Base-by-base conservation (phyloP, 768 basidiomycete species). In the Rhodosporidiobolus sp. region DNA sequence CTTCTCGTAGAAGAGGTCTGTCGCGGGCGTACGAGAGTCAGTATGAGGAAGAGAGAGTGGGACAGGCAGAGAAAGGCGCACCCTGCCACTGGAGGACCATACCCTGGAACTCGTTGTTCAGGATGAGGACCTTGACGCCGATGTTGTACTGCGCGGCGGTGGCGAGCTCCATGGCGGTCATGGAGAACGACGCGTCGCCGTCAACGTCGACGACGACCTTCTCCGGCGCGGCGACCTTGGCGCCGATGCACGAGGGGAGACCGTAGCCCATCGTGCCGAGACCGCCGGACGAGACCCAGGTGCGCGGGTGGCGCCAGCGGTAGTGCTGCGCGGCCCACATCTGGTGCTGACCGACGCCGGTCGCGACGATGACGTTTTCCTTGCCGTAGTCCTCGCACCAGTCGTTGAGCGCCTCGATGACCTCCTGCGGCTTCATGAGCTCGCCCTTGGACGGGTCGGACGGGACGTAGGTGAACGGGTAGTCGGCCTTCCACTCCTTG, bases 31-130 rank as follows among this genome's bases (percentile, higher is more conserved):
- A 45, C 14, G 61, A 35, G 58, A 38, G 56, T 66, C n/a, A 34
- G 45, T 7, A 26, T 14, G 30, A n/a, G 32, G 46, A 30, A 53
- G 66, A 55, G 22, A 64, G 38, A 66, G 60, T 17, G 26, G 67
- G 12, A 26, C 32, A 52, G 26, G 35, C 16, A 32, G 28, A 57
- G 30, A 43, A 48, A 34, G 49, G 79, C 85, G 61, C 69, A 92
- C 92, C 92, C 86, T 98, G 96, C 96, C 95, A 98, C 84, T 99
- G 96, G 45, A 92, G 83, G 20, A 98, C 96, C 96, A 99, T 99
- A 65, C 96, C 96, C 65, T 78, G 79, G 77, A 78, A 78, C 66
- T 78, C 76, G 75, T 78, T 78, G 72, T 79, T 78, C 45, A 77
- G 69, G 53, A 77, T 24, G 32, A 76, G 74, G 48, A 72, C 65